phyloP scores from a whole-genome alignment of 208 protist genomes.

The Acanthamoeba healyi region DNA sequence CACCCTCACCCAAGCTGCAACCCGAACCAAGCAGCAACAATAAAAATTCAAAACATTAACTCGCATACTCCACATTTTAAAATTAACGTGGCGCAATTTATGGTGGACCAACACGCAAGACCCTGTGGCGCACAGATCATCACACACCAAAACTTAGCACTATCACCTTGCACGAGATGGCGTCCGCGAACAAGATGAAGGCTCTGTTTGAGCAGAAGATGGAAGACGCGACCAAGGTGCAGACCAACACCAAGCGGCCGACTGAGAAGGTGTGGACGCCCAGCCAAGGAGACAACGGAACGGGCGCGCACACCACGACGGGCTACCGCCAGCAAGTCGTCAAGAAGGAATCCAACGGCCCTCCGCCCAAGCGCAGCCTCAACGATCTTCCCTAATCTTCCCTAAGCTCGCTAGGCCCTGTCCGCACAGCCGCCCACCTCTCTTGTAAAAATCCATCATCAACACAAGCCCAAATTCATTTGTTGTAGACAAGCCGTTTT shows the following conservation, averaged over 20 bases:
- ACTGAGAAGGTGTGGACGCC: constrained; percentile 45
- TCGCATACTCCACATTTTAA: not conserved
- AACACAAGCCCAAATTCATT: too few relatives aligned
- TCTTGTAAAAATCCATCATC: too few relatives aligned
- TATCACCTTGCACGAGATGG: too few relatives aligned
- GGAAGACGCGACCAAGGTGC: constrained; percentile 17
- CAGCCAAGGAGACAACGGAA: constrained; percentile 11
- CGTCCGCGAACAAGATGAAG: constrained; percentile 32
- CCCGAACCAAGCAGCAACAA: too few relatives aligned
- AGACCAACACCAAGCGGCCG: constrained; percentile 29
- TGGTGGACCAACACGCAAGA: too few relatives aligned
- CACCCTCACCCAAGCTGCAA: too few relatives aligned
- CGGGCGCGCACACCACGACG: constrained; percentile 19
- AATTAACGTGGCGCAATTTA: too few relatives aligned
- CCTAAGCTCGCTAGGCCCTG: too few relatives aligned
- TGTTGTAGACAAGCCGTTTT: too few relatives aligned
- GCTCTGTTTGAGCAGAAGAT: constrained; percentile 51
- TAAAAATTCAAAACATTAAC: not conserved
- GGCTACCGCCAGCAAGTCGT: constrained; percentile 36
- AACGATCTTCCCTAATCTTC: constrained; percentile 15
- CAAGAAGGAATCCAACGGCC: not conserved
- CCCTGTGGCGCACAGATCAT: too few relatives aligned
- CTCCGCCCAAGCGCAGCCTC: constrained; percentile 34
- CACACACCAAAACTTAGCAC: too few relatives aligned
- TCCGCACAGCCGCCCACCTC: too few relatives aligned